Conservation (phyloP, 768 basidiomycete species). For the Russula abietina region DNA sequence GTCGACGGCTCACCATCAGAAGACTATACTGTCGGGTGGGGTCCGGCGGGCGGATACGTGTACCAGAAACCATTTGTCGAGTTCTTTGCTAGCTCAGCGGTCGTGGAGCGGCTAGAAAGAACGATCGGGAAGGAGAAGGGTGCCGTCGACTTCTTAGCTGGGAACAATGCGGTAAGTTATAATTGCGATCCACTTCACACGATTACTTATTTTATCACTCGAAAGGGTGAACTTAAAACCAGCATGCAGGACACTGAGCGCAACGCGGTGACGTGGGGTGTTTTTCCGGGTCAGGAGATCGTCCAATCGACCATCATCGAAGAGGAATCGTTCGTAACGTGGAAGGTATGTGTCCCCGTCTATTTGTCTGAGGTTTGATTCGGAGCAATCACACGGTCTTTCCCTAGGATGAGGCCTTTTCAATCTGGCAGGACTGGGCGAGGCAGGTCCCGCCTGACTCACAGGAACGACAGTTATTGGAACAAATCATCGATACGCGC, state of each 20-base stretch:
- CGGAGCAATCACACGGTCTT: not conserved
- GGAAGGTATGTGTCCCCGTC: constrained; percentile 65
- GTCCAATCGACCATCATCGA: constrained; percentile 96
- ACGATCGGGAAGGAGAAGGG: constrained; percentile 52
- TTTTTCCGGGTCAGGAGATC: constrained; percentile 95
- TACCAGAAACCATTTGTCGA: constrained; percentile 98
- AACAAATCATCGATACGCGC: constrained; percentile 58
- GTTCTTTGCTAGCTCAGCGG: constrained; percentile 71
- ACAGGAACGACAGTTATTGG: constrained; percentile 63
- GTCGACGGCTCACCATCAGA: constrained; percentile 73
- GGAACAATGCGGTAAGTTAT: constrained; percentile 57
- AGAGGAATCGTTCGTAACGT: constrained; percentile 86
- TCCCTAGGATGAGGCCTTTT: constrained; percentile 87
- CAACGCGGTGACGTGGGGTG: constrained; percentile 98
- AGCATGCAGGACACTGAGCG: constrained; percentile 75
- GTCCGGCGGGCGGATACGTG: constrained; percentile 86
- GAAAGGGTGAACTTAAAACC: constrained; percentile 68
- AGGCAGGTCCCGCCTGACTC: constrained; percentile 76
- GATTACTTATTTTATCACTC: not conserved
- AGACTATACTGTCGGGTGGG: constrained; percentile 86
- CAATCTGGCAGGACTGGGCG: constrained; percentile 94
- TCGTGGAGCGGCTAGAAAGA: constrained; percentile 55
- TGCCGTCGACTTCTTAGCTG: constrained; percentile 83
- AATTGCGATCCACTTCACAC: not conserved
- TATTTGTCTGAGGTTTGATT: not conserved